A percentile compares a stretch with the other conserved stretches of the same genome.
Conservation (phyloP, 495 filamentous ascomycete species). For the Neurospora sp. region DNA sequence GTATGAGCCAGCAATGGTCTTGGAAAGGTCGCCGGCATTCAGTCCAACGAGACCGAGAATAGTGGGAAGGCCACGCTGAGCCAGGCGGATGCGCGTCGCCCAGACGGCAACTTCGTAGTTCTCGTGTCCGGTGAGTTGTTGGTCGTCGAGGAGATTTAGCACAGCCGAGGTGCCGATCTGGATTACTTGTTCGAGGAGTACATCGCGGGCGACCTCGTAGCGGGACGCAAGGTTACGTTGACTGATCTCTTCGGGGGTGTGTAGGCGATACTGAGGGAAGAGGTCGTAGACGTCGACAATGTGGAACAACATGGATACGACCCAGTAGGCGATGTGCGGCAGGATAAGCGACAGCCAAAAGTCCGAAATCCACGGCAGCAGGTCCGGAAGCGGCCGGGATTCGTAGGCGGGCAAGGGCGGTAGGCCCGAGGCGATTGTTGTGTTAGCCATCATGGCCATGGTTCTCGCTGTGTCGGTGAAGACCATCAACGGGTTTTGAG, state of each 20-base stretch:
- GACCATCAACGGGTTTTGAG: background rate
- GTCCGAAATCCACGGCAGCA: slow-evolving; percentile 73
- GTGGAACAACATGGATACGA: slow-evolving; percentile 77
- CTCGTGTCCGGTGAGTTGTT: slow-evolving; percentile 59
- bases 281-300: slow-evolving; percentile 69
- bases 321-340: slow-evolving; percentile 85
- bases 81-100: slow-evolving; percentile 63
- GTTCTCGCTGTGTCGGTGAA: background rate
- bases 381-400: slow-evolving; percentile 51
- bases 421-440: slow-evolving; percentile 37
- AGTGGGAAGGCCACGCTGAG: slow-evolving; percentile 56
- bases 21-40: slow-evolving; percentile 43
- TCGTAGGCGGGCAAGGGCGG: slow-evolving; percentile 73
- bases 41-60: slow-evolving; percentile 46
- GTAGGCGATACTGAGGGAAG: slow-evolving; percentile 78
- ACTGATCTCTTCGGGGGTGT: slow-evolving; percentile 80
- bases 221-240: slow-evolving; percentile 79
- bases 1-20: slow-evolving; percentile 46
- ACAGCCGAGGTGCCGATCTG: slow-evolving; percentile 58
- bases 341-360: slow-evolving; percentile 60
- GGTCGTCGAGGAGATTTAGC: slow-evolving; percentile 54
- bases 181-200: slow-evolving; percentile 80
- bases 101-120: slow-evolving; percentile 75
- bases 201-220: slow-evolving; percentile 75
- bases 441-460: slow-evolving; percentile 35